Conservation (phyloP, 805 yeast species). For the Candida quercuum region DNA sequence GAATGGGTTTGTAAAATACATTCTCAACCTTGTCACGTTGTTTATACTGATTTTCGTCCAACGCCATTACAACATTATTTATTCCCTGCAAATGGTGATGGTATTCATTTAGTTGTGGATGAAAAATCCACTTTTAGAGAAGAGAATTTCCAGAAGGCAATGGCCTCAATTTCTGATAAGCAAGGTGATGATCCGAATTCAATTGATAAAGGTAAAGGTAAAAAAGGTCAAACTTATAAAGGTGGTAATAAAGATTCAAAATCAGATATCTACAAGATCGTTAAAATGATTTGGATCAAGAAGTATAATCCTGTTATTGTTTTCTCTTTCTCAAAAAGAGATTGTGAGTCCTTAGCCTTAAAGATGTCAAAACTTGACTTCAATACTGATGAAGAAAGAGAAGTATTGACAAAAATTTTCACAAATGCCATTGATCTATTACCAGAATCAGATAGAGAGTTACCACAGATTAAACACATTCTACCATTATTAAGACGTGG, state of each 20-base stretch:
- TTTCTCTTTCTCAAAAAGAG: slow-evolving; percentile 95
- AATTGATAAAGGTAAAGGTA: slow-evolving; percentile 53
- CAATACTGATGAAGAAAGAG: slow-evolving; percentile 91
- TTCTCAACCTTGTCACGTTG: slow-evolving; percentile 96
- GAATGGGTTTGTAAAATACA: slow-evolving; percentile 98
- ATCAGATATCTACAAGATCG: slow-evolving; percentile 92
- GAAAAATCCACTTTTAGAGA: slow-evolving; percentile 95
- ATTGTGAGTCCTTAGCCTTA: slow-evolving; percentile 90
- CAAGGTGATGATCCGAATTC: slow-evolving; percentile 80
- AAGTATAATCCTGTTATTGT: slow-evolving; percentile 97
- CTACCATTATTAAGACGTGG: slow-evolving; percentile 89
- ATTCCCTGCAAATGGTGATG: slow-evolving; percentile 98
- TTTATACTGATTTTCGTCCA: slow-evolving; percentile 97
- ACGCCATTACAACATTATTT: slow-evolving; percentile 96
- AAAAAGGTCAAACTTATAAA: slow-evolving; percentile 75
- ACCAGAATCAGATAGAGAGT: slow-evolving; percentile 85
- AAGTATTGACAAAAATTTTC: slow-evolving; percentile 83
- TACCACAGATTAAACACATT: slow-evolving; percentile 92
- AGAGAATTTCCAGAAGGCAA: slow-evolving; percentile 96
- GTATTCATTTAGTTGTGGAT: slow-evolving; percentile 95
- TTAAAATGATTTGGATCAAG: slow-evolving; percentile 96
- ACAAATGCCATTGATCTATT: slow-evolving; percentile 82
- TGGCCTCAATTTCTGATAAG: slow-evolving; percentile 84
- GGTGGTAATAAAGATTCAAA: slow-evolving; percentile 75
- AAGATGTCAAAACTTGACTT: slow-evolving; percentile 95